Conservation (phyloP, 2,329 filamentous ascomycete species). For the Lachnellula cervina region DNA sequence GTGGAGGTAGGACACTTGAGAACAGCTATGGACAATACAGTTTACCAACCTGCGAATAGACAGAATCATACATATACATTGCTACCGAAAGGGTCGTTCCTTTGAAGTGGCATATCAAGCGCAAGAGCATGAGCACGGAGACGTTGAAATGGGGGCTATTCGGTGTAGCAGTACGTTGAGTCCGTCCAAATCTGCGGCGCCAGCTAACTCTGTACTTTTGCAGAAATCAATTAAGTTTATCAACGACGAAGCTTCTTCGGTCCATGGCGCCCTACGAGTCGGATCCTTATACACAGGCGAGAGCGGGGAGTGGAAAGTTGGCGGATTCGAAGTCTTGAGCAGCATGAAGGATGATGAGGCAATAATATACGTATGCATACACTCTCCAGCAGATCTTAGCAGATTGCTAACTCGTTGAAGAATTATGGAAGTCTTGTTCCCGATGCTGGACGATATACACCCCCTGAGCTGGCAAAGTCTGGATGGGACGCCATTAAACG, state of each 20-base stretch:
- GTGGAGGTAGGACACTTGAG: constrained; percentile 62
- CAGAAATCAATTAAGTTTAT: constrained; percentile 92
- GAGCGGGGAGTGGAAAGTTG: constrained; percentile 96
- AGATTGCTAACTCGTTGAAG: constrained; percentile 38
- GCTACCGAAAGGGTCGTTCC: constrained; percentile 88
- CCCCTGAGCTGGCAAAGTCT: constrained; percentile 77
- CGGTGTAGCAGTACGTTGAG: constrained; percentile 64
- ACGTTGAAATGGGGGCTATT: constrained; percentile 96
- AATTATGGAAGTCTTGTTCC: constrained; percentile 84
- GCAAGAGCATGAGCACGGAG: constrained; percentile 82
- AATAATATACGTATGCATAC: constrained; percentile 65
- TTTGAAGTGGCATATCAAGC: constrained; percentile 81
- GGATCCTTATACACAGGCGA: constrained; percentile 90
- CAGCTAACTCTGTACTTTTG: constrained; percentile 1
- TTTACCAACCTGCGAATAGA: constrained; percentile 46
- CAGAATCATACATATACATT: constrained; percentile 92
- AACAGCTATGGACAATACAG: constrained; percentile 6
- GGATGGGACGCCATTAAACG: constrained; percentile 93
- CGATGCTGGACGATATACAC: constrained; percentile 76
- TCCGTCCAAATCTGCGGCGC: not conserved
- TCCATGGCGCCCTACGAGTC: constrained; percentile 81
- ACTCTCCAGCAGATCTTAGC: not conserved
- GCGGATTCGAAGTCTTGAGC: constrained; percentile 88
- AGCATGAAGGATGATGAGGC: constrained; percentile 95
- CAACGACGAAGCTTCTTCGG: constrained; percentile 85